Base-by-base conservation (phyloP, 257 asterid species). In the Solanum bulbocastanum region DNA sequence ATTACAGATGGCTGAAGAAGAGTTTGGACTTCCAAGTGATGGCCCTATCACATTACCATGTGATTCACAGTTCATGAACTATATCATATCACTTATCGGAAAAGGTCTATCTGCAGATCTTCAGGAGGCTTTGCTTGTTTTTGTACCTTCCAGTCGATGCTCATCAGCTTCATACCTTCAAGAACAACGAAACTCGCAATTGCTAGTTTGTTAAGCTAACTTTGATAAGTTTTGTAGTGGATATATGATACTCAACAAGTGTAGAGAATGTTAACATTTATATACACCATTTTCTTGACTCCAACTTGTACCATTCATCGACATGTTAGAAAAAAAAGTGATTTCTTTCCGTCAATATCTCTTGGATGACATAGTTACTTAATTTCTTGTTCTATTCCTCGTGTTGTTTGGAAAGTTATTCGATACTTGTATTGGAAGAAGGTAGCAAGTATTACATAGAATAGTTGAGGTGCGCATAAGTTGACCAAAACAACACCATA, bases 1-100 rank as follows among this genome's bases (percentile, higher is more conserved):
- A 6, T 66, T 90, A 0, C 83, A 83, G 42, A 92, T 89, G 86
- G 83, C 91, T 1, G 90, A 89, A 85, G 92, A 90, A 36, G 92
- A 89, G 42, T 79, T 79, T 79, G 40, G 84, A 2, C 39, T 42
- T 44, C n/a, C 84, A 15, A 79, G 84, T 79, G 84, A 16, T 79
- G 84, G 65, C 0, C 84, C 84, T 44, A 44, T 79, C 5, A 44
- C 65, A 3, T 27, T 44, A 79, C 16, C 84, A 4, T 79, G 84
- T 44, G 27, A 79, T 79, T 25, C 84, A 0, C 0, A 0, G 0
- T 44, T 79, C 40, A 8, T 79, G 85, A 8, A 27, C 8, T 16
- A 79, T 35, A 27, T 79, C 16, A 46, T 79, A 8, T 79, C 66
- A 27, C 66, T 79, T 8, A 46, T 13, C 3, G 13, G 6, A 46